Evolutionary conservation across 2,329 filamentous ascomycete species (phyloP), one percentile per base, ranked within the genome.

Genomic region (Alternaria gansuensis): DNA sequence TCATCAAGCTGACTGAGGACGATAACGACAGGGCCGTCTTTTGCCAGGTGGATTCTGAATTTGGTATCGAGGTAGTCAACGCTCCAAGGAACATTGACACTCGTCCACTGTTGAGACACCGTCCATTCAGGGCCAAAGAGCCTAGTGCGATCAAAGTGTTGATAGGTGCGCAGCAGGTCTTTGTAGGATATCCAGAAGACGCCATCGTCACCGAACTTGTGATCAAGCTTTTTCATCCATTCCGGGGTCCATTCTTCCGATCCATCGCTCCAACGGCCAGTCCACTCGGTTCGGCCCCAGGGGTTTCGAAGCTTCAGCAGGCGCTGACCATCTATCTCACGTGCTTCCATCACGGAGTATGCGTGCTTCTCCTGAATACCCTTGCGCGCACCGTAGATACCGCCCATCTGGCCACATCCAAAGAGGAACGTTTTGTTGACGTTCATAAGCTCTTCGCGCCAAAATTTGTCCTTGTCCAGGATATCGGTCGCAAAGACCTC

Each of bases 211-310:
- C 90, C 90, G 66, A 93, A 93, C 40, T 85, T 87, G 72, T 93
- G 90, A 44, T 84, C 82, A 0, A 95, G 82, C 67, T 89, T 87
- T 59, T 87, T 79, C 77, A 94, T 87, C 85, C 89, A 92, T 65
- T 93, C 88, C 0, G 90, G 82, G 1, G 90, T 94, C 92, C 92
- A 96, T 75, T 94, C 88, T 68, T 91, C 90, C 6, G 89, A 92
- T 0, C 92, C 92, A 70, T 95, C 92, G 36, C 86, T 88, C 91
- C 91, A 95, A 2, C 90, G 82, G 1, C 92, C 92, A 29, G 86
- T 90, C 91, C 91, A 95, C 76, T 93, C 91, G 31, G 85, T 87
- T 63, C 87, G 87, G 1, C 91, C 92, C 91, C 91, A 95, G 0
- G 92, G 92, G 67, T 95, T 95, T 64, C 88, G 87, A 46, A 75